phyloP scores from a whole-genome alignment of 306 rosid species.

The Pyrus pyrifolia region DNA sequence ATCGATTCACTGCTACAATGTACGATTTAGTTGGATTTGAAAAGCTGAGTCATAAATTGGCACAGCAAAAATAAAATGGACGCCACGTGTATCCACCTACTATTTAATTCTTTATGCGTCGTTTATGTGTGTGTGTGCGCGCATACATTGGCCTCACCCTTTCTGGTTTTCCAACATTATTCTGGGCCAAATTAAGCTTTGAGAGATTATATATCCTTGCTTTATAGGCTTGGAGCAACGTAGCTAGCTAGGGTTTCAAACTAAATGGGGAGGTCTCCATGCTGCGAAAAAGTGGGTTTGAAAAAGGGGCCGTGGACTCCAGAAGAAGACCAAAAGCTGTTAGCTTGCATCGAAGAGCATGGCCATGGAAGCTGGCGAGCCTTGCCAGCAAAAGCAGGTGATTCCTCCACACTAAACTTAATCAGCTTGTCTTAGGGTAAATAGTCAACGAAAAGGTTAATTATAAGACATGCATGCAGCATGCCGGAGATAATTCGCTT shows the following conservation, averaged over 20 bases:
- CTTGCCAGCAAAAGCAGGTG: slow-evolving; percentile 90
- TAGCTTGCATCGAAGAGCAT: slow-evolving; percentile 74
- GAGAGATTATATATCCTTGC: neutral
- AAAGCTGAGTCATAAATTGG: too few species aligned
- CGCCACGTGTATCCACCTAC: neutral
- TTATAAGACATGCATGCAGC: neutral
- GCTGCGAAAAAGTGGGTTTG: slow-evolving; percentile 90
- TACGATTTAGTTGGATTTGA: too few species aligned
- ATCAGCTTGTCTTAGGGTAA: neutral
- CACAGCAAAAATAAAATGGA: neutral
- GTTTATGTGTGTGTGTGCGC: neutral
- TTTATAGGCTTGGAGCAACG: neutral
- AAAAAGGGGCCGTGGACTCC: slow-evolving; percentile 99
- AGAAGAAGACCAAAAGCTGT: slow-evolving; percentile 92
- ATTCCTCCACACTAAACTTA: neutral
- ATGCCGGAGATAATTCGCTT: neutral
- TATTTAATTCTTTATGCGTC: neutral
- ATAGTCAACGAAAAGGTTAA: too few species aligned
- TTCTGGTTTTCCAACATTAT: neutral
- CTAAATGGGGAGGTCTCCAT: slow-evolving; percentile 88
- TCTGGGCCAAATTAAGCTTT: neutral
- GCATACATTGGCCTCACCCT: neutral
- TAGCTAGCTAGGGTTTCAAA: neutral
- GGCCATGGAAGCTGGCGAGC: slow-evolving; percentile 99
- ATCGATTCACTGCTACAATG: too few species aligned